phyloP scores from a whole-genome alignment of 208 protist genomes.

The Borovskyia barvae region DNA sequence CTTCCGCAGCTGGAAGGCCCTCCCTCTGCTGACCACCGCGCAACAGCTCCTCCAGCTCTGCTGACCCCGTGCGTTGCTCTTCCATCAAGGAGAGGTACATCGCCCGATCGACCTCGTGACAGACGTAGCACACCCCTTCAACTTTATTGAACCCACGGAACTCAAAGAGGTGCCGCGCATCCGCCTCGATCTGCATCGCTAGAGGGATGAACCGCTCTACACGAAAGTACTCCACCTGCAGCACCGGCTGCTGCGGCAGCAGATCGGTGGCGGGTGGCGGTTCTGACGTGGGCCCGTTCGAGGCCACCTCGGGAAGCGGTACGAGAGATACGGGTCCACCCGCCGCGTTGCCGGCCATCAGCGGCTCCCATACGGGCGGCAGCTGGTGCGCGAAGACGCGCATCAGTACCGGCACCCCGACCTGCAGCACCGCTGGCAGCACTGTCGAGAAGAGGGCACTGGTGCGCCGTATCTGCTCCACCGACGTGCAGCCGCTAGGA shows the following conservation, averaged over 20 bases:
- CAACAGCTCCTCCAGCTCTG: conserved; percentile 9
- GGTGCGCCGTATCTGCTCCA: conserved; percentile 12
- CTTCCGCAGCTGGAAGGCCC: background rate
- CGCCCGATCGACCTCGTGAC: conserved; percentile 60
- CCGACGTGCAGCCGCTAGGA: conserved; percentile 6
- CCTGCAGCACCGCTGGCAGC: conserved; percentile 56
- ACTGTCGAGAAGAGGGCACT: conserved; percentile 53
- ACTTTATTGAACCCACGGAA: conserved; percentile 71
- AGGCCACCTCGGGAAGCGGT: background rate
- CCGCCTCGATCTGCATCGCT: conserved; percentile 87
- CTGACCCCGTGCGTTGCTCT: conserved; percentile 30
- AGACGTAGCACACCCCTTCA: conserved; percentile 82
- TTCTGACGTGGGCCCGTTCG: background rate
- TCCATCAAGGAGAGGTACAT: conserved; percentile 65
- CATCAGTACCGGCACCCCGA: conserved; percentile 78
- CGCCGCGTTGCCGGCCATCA: conserved; percentile 24
- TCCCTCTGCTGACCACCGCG: background rate
- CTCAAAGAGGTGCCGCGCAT: conserved; percentile 82
- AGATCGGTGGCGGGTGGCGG: background rate
- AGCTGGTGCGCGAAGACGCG: conserved; percentile 78
- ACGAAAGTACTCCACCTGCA: conserved; percentile 73
- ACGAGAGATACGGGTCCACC: background rate
- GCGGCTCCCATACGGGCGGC: conserved; percentile 56
- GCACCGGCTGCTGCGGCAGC: conserved; percentile 23
- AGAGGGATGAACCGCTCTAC: conserved; percentile 87